Conservation (phyloP, 805 yeast species). For the Scheffersomyces coipomensis region DNA sequence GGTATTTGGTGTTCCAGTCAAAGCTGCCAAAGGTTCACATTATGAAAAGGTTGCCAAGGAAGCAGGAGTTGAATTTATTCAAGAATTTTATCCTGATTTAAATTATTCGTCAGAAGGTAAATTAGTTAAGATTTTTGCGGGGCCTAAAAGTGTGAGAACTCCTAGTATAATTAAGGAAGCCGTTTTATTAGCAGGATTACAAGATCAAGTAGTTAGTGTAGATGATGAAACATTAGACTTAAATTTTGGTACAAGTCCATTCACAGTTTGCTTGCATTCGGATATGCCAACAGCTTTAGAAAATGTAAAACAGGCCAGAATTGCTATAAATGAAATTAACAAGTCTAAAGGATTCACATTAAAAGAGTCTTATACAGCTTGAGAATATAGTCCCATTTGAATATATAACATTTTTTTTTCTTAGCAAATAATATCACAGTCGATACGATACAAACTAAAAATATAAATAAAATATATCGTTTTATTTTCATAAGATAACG, state of each 20-base stretch:
- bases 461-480: too few relatives aligned
- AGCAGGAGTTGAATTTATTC: conserved; percentile 31
- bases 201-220: conserved; percentile 18
- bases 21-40: conserved; percentile 32
- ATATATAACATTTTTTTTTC: too few relatives aligned
- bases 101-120: conserved; percentile 30
- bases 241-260: conserved; percentile 25
- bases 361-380: too few relatives aligned
- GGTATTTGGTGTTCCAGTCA: conserved; percentile 30
- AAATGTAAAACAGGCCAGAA: conserved; percentile 26
- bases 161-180: conserved; percentile 27
- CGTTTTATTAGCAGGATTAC: conserved; percentile 21
- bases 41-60: conserved; percentile 25
- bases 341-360: conserved; percentile 4
- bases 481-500: too few relatives aligned
- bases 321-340: conserved; percentile 26
- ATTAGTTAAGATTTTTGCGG: conserved; percentile 21
- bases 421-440: too few relatives aligned
- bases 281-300: conserved; percentile 37
- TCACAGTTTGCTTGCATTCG: conserved; percentile 32
- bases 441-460: too few relatives aligned
- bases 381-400: too few relatives aligned
- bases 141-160: conserved; percentile 23
- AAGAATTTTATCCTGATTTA: conserved; percentile 34
- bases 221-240: conserved; percentile 20